These are phyloP conservation scores for Delonix regia DNA, from an alignment of 306 rosid genomes.

Conservation along the genomic window DNA sequence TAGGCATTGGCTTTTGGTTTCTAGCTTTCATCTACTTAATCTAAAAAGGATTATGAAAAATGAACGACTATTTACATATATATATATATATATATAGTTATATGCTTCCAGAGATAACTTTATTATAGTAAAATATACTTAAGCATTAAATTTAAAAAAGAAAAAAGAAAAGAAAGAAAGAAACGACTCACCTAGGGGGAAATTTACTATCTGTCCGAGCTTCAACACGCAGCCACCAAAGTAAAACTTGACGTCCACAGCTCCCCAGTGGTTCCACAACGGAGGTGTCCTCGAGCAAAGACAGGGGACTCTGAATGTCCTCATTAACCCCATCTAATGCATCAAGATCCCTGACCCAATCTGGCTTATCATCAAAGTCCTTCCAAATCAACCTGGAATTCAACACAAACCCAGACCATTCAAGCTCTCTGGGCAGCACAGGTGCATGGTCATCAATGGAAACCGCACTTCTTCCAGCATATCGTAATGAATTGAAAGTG, in stretches of 20 bases:
- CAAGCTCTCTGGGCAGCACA: conserved; percentile 85
- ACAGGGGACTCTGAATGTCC: conserved; percentile 73
- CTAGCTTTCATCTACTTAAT: conserved; percentile 7
- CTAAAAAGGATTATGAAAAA: conserved; percentile 12
- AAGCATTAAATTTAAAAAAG: neutral
- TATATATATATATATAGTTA: neutral
- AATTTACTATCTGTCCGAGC: conserved; percentile 49
- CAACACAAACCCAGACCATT: conserved; percentile 97
- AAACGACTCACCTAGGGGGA: conserved; percentile 65
- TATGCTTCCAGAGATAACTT: conserved; percentile 9
- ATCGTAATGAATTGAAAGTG: conserved; percentile 75
- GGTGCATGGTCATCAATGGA: conserved; percentile 80
- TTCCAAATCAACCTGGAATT: conserved; percentile 86
- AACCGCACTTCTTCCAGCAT: conserved; percentile 68
- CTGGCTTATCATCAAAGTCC: conserved; percentile 79
- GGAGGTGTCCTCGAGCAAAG: conserved; percentile 73
- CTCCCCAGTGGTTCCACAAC: conserved; percentile 79
- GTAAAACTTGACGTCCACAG: conserved; percentile 71
- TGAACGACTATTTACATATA: neutral
- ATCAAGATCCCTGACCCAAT: conserved; percentile 83
- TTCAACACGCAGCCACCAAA: conserved; percentile 77
- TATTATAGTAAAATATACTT: conserved; percentile 5
- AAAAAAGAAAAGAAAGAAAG: conserved; percentile 36
- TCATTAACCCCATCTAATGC: conserved; percentile 54
- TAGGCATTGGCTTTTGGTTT: conserved; percentile 4